These are phyloP conservation scores for Pseudopithomyces maydicus DNA, from an alignment of 2,329 filamentous ascomycete species.

Conservation along the genomic window DNA sequence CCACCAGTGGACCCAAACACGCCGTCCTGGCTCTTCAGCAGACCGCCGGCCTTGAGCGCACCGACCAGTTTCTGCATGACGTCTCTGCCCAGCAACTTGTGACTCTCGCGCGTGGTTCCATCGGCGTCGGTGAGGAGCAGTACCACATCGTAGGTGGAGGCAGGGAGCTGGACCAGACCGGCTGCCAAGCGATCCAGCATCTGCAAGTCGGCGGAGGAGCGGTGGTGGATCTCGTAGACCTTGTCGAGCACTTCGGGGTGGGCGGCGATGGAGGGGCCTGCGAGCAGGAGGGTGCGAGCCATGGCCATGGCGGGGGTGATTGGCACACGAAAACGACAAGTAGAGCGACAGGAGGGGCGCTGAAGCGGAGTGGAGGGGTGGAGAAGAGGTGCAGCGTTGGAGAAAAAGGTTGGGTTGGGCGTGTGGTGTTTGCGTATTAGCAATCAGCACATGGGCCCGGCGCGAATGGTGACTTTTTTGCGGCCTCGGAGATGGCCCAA, in stretches of 20 bases:
- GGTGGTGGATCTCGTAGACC: conserved; percentile 75
- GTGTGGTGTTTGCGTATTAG: conserved; percentile 14
- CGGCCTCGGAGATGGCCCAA: conserved; percentile 33
- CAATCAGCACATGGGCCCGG: conserved; percentile 16
- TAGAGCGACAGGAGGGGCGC: neutral
- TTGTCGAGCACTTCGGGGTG: conserved; percentile 77
- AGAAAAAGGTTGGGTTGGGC: neutral
- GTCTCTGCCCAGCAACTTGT: conserved; percentile 67
- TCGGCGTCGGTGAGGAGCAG: conserved; percentile 82
- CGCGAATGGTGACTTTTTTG: conserved; percentile 26
- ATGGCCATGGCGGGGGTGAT: conserved; percentile 35
- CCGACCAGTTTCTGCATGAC: conserved; percentile 72
- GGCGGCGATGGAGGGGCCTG: conserved; percentile 86
- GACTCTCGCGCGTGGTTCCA: conserved; percentile 65
- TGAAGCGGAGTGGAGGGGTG: neutral
- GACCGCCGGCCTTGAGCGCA: conserved; percentile 71
- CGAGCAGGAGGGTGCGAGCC: conserved; percentile 77
- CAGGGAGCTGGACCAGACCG: conserved; percentile 77
- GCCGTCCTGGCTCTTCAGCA: conserved; percentile 72
- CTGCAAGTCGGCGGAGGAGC: conserved; percentile 82
- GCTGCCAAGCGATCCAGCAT: conserved; percentile 94
- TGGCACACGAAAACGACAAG: neutral
- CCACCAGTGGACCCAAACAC: conserved; percentile 53
- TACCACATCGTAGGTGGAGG: conserved; percentile 80
- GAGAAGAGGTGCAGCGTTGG: neutral